Base-by-base conservation (phyloP, 768 basidiomycete genomes). In the Boletus tylopilopsis region DNA sequence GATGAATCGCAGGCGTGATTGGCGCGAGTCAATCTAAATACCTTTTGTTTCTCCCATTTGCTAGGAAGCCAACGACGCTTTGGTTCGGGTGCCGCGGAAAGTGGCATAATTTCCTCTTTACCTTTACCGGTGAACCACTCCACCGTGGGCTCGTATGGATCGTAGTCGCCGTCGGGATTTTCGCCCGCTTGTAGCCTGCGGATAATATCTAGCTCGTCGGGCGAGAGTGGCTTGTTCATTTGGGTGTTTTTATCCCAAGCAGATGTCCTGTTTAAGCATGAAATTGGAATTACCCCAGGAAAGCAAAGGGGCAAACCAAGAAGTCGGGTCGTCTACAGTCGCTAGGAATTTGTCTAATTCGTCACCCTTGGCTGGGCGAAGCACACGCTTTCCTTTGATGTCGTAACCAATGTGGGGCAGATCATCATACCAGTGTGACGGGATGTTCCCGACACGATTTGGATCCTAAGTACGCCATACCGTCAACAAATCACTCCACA, bases 31-130 rank as follows among this genome's bases (percentile, higher is more conserved):
- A n/a, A 38, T 30, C 13, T 16, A 32, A 65, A 46, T 61, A 92
- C 94, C 82, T 99, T 99, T 78, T 96, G 85, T 71, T 96, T 97
- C 72, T 98, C 96, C 96, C 96, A 99, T 74, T 94, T 98, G 71
- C 92, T 95, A 13, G 94, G 92, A 12, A 97, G 79, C 85, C 94
- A 99, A 40, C 96, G 81, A 46, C 92, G 81, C 71, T 99, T 99
- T 18, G 96, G 96, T 66, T 98, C 94, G 2, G 94, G 91, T 23
- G 89, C 88, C 25, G 84, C 82, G 11, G 87, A 90, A 13, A 99
- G 68, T 21, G 96, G 96, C 93, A 94, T 97, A 19, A 86, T 71
- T 71, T 94, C 91, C 63, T 96, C 90, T 63, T 92, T 94, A 12
- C 93, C 93, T 68, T 92, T 88, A 4, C 91, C 92, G 11, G 95